phyloP scores from a whole-genome alignment of 495 filamentous ascomycete species.

The Lasiosphaeris hirsuta region DNA sequence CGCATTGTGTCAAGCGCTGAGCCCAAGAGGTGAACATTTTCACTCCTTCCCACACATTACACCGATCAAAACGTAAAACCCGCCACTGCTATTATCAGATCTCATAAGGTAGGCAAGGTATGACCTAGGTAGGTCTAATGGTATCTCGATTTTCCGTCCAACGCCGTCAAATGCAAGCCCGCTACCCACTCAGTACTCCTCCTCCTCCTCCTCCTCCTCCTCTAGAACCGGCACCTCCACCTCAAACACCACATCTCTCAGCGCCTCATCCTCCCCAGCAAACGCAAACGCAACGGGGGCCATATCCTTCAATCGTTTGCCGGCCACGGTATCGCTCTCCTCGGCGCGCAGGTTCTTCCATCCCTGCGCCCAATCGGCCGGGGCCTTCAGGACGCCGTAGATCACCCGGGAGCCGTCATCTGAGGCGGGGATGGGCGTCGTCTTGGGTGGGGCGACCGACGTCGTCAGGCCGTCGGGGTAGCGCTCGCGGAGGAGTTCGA shows the following conservation, averaged over 20 bases:
- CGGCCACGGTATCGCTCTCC: constrained; percentile 37
- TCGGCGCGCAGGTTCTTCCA: constrained; percentile 38
- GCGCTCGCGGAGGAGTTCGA: constrained; percentile 49
- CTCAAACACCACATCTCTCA: constrained; percentile 58
- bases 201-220: constrained; percentile 19
- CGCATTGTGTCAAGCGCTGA: too few relatives aligned
- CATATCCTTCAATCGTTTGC: constrained; percentile 50
- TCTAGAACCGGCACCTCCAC: constrained; percentile 62
- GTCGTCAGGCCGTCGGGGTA: constrained; percentile 46
- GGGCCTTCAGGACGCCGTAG: constrained; percentile 35
- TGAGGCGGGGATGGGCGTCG: constrained; percentile 28
- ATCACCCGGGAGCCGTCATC: constrained; percentile 39
- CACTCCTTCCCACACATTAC: too few relatives aligned
- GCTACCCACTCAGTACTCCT: too few relatives aligned
- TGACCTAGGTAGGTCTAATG: too few relatives aligned
- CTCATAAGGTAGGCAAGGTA: too few relatives aligned
- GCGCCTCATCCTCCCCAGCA: constrained; percentile 35
- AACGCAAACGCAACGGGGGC: constrained; percentile 70
- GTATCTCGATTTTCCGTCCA: too few relatives aligned
- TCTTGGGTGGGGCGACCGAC: constrained; percentile 15
- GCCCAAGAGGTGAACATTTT: too few relatives aligned
- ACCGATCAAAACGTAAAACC: too few relatives aligned
- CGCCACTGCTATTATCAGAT: too few relatives aligned
- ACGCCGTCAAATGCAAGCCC: too few relatives aligned
- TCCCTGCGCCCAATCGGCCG: constrained; percentile 31